Conservation (phyloP, 2,329 filamentous ascomycete genomes). For the Aureobasidium leucospermi region DNA sequence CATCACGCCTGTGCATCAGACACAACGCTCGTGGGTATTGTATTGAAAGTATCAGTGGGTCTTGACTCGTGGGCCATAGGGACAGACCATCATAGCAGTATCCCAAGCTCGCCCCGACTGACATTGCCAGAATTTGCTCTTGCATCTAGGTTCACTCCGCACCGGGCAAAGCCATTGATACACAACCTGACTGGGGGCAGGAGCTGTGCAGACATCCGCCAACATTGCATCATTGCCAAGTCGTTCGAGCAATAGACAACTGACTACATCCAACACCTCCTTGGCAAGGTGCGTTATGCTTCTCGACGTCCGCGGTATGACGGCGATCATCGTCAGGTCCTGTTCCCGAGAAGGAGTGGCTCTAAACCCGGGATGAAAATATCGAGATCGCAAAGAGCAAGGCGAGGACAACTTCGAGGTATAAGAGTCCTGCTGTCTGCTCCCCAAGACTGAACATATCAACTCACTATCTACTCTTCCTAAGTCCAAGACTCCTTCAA, state of each 20-base stretch:
- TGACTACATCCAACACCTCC: neutral
- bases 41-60: neutral
- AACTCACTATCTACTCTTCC: neutral
- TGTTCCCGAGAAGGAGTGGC: neutral
- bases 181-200: neutral
- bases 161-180: neutral
- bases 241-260: neutral
- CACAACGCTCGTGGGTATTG: no score
- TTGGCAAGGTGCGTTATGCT: neutral
- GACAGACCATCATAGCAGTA: neutral
- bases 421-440: neutral
- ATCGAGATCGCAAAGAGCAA: neutral
- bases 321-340: neutral
- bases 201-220: neutral
- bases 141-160: neutral
- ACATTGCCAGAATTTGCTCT: neutral
- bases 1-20: no score
- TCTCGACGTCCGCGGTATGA: constrained; percentile 4
- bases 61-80: neutral
- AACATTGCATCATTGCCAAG: neutral
- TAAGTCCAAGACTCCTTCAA: neutral
- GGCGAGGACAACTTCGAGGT: neutral
- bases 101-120: neutral
- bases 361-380: neutral
- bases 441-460: neutral